phyloP scores from a whole-genome alignment of 2,329 filamentous ascomycete genomes.

The Xylaria multiplex region DNA sequence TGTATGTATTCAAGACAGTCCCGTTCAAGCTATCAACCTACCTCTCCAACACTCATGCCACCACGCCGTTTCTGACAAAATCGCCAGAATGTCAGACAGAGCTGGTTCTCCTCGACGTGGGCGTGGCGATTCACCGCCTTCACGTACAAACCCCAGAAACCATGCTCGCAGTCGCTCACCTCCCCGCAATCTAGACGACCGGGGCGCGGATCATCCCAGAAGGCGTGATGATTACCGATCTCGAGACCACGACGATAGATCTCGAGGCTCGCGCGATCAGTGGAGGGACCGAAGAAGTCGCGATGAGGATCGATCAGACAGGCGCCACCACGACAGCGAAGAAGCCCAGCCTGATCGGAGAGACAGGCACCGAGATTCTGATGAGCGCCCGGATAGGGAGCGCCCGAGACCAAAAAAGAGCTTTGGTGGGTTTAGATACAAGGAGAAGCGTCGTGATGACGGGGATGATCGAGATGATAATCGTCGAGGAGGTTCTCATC shows the following conservation, averaged over 20 bases:
- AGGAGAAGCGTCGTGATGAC: slow-evolving; percentile 62
- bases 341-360: slow-evolving; percentile 31
- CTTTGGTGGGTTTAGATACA: slow-evolving; percentile 67
- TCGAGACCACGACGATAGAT: slow-evolving; percentile 35
- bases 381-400: slow-evolving; percentile 35
- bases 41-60: slow-evolving; percentile 10
- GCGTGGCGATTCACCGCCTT: slow-evolving; percentile 41
- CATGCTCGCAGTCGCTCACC: slow-evolving; percentile 46
- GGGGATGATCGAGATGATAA: slow-evolving; percentile 57
- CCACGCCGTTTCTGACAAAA: background rate
- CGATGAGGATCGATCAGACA: slow-evolving; percentile 23
- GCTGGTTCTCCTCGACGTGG: slow-evolving; percentile 35
- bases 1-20: too few relatives aligned
- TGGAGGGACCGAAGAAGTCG: slow-evolving; percentile 24
- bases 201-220: slow-evolving; percentile 37
- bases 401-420: slow-evolving; percentile 46
- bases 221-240: slow-evolving; percentile 41
- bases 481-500: slow-evolving; percentile 56
- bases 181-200: slow-evolving; percentile 37
- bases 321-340: slow-evolving; percentile 23
- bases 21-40: background rate
- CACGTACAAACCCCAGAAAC: slow-evolving; percentile 40
- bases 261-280: slow-evolving; percentile 29
- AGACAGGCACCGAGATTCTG: slow-evolving; percentile 30
- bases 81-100: slow-evolving; percentile 42